Percentiles rank a stretch among this genome's conserved stretches.
These are phyloP conservation scores for Linum tenue DNA, from an alignment of 345 rosid genomes.

Conservation along the genomic window DNA sequence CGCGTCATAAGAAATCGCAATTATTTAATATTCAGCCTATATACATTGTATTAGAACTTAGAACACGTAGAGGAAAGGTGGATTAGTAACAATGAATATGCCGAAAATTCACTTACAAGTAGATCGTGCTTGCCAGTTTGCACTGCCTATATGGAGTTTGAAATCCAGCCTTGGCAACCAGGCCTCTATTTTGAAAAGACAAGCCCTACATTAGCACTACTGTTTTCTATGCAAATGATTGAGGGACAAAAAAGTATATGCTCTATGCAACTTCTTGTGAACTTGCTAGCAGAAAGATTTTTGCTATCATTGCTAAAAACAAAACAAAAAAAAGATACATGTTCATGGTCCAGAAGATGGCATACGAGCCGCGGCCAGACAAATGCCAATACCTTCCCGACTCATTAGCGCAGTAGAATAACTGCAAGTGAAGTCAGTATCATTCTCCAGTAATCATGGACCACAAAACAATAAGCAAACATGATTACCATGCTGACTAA, in stretches of 20 bases:
- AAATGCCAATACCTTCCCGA: not conserved
- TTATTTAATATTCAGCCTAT: no score
- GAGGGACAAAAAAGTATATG: no score
- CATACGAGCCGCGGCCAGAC: not conserved
- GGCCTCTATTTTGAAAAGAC: no score
- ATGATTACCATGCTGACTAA: conserved; percentile 22
- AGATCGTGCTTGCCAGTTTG: no score
- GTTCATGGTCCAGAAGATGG: not conserved
- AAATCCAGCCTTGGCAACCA: no score
- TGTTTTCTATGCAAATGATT: not conserved
- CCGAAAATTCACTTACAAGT: no score
- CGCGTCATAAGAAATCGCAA: no score
- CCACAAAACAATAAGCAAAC: not conserved
- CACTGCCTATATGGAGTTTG: no score
- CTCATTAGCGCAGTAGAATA: not conserved
- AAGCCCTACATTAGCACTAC: not conserved
- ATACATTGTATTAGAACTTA: no score
- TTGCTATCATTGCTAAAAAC: not conserved
- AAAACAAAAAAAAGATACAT: not conserved
- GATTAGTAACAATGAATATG: no score
- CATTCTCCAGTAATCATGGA: not conserved
- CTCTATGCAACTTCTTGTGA: not conserved
- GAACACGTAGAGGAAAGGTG: no score
- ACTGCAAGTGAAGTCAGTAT: not conserved
- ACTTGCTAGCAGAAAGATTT: no score